These are phyloP conservation scores for Sungouiozyma ichnusensis DNA, from an alignment of 805 yeast species.

Conservation along the genomic window DNA sequence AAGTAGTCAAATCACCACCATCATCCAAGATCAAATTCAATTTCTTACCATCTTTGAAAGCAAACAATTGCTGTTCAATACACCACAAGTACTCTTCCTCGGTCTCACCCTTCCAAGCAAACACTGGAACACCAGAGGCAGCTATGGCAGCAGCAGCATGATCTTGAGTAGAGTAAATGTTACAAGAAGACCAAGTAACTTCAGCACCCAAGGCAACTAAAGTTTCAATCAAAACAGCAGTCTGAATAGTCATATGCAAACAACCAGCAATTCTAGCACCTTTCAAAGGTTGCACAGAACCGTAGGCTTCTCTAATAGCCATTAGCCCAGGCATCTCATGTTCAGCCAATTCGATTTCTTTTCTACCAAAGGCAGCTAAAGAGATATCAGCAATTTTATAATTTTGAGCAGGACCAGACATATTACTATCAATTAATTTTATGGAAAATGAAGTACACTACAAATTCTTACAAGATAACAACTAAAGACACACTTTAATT, in stretches of 20 bases:
- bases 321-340: slow-evolving; percentile 99
- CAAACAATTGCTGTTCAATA: slow-evolving; percentile 96
- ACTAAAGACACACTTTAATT: too few species aligned
- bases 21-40: slow-evolving; percentile 96
- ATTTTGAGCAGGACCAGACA: slow-evolving; percentile 57
- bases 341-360: slow-evolving; percentile 97
- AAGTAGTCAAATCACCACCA: slow-evolving; percentile 97
- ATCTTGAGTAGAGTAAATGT: slow-evolving; percentile 98
- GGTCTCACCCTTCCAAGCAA: slow-evolving; percentile 99
- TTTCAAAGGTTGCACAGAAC: slow-evolving; percentile 83
- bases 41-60: slow-evolving; percentile 92
- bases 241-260: slow-evolving; percentile 98
- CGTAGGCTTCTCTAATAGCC: slow-evolving; percentile 93
- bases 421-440: slow-evolving; percentile 9
- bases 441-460: background rate
- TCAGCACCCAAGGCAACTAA: slow-evolving; percentile 96
- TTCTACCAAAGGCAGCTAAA: slow-evolving; percentile 98
- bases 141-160: slow-evolving; percentile 99
- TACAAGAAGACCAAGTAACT: slow-evolving; percentile 98
- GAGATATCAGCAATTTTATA: slow-evolving; percentile 97
- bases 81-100: slow-evolving; percentile 99
- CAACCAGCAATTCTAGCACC: slow-evolving; percentile 99
- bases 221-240: slow-evolving; percentile 97
- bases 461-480: background rate
- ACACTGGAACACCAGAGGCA: slow-evolving; percentile 97